Evolutionary conservation across 768 basidiomycete species (phyloP).

Genomic region (Infundibulicybe gibba): DNA sequence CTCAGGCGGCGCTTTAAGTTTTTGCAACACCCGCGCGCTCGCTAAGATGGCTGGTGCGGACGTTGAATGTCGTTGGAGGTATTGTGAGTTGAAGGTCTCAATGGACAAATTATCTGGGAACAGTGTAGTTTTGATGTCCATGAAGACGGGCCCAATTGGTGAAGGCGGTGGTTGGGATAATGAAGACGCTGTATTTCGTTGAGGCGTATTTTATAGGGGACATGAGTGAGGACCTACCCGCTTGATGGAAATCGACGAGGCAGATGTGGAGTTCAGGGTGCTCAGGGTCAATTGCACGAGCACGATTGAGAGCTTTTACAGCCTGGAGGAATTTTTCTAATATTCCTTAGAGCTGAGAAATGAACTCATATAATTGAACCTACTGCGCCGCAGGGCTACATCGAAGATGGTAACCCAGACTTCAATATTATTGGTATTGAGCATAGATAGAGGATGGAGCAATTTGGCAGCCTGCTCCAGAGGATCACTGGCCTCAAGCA

Average conservation of each 20-base stretch:
- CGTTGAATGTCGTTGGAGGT: conserved; percentile 58
- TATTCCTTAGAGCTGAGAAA: conserved; percentile 1
- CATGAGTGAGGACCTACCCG: conserved; percentile 32
- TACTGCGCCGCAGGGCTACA: conserved; percentile 78
- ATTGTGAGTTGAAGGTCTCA: conserved; percentile 73
- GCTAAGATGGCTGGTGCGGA: conserved; percentile 56
- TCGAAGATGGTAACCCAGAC: conserved; percentile 78
- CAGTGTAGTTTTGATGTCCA: conserved; percentile 41
- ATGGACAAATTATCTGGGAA: conserved; percentile 55
- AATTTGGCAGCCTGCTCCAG: conserved; percentile 76
- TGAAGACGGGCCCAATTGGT: conserved; percentile 47
- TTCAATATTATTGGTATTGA: conserved; percentile 52
- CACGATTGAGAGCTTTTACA: conserved; percentile 57
- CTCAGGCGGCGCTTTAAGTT: conserved; percentile 42
- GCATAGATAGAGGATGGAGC: conserved; percentile 55
- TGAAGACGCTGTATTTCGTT: conserved; percentile 32
- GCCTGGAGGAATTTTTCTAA: conserved; percentile 84
- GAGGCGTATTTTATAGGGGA: not conserved
- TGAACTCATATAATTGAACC: conserved; percentile 15
- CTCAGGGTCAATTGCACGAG: conserved; percentile 46
- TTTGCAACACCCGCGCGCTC: conserved; percentile 51
- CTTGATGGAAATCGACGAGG: conserved; percentile 57
- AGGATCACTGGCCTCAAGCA: conserved; percentile 58
- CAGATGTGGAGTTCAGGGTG: conserved; percentile 72
- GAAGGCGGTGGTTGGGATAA: conserved; percentile 39